Evolutionary conservation across 192 early-diverging fungal genomes (phyloP).

Genomic region (Funneliformis geosporum): DNA sequence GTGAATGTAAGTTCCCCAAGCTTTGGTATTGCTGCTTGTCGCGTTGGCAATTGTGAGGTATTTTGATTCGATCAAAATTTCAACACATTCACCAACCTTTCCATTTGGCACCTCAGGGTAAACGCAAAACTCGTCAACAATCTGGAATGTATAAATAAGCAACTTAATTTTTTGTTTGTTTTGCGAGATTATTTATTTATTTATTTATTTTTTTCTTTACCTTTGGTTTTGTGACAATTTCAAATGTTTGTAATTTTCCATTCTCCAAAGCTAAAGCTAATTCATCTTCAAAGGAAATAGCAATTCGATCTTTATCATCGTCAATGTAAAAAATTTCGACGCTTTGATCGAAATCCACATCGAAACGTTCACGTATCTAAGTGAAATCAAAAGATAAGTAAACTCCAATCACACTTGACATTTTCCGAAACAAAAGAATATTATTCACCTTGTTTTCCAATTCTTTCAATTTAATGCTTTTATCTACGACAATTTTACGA

Average conservation of each 20-base stretch:
- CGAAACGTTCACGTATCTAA: slow-evolving; percentile 27
- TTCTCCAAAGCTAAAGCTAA: background rate
- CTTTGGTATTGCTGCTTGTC: background rate
- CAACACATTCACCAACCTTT: background rate
- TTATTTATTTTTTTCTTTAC: background rate
- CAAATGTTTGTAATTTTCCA: background rate
- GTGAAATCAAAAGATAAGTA: background rate
- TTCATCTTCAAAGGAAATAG: slow-evolving; percentile 20
- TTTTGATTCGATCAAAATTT: slow-evolving; percentile 4
- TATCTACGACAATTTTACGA: background rate
- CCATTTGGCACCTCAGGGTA: background rate
- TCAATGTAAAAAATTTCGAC: slow-evolving; percentile 6
- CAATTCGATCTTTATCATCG: slow-evolving; percentile 10
- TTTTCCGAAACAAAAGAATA: background rate
- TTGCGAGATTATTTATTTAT: background rate
- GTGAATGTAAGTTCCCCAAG: slow-evolving; percentile 1
- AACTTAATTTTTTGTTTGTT: background rate
- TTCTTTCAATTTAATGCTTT: slow-evolving; percentile 11
- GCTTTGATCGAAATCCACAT: background rate
- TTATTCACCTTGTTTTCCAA: slow-evolving; percentile 18
- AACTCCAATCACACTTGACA: background rate
- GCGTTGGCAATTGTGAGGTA: slow-evolving; percentile 2
- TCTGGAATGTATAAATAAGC: background rate
- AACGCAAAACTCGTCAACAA: background rate
- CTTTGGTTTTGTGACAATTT: slow-evolving; percentile 8